Percentiles rank a stretch among this genome's conserved stretches.
Conservation (phyloP, 78 protist genomes). For the Tieghemostelium lacteum region DNA sequence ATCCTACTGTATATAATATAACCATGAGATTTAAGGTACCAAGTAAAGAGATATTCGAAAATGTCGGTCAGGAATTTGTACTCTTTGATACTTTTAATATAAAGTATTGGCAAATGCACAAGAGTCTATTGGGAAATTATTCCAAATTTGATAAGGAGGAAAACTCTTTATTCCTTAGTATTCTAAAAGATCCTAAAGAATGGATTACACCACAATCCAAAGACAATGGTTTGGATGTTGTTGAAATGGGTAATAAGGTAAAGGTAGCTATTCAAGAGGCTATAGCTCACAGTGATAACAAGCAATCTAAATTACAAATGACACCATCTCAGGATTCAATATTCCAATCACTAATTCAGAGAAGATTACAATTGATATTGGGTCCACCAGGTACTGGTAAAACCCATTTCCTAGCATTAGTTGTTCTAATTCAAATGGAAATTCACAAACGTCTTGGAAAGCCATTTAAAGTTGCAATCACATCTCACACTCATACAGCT, state of each 20-base stretch:
- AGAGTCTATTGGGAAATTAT: background rate
- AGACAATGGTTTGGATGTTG: background rate
- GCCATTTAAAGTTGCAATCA: constrained; percentile 44
- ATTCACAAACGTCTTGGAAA: background rate
- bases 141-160: background rate
- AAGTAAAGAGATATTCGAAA: no score
- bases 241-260: background rate
- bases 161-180: constrained; percentile 12
- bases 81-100: constrained; percentile 35
- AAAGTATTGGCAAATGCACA: constrained; percentile 23
- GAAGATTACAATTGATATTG: constrained; percentile 40
- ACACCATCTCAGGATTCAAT: constrained; percentile 28
- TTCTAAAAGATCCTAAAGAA: constrained; percentile 6
- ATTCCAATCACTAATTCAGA: constrained; percentile 2
- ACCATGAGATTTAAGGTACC: no score
- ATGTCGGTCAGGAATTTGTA: constrained; percentile 10
- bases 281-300: no score
- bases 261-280: background rate
- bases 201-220: constrained; percentile 11
- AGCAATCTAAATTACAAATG: constrained; percentile 6
- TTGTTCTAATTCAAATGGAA: constrained; percentile 44
- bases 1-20: background rate
- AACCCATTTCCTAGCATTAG: constrained; percentile 67
- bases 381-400: constrained; percentile 81
- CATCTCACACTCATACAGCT: constrained; percentile 67